Percentiles rank a stretch among this genome's conserved stretches.
These are phyloP conservation scores for Pyrenula aspistea DNA, from an alignment of 495 filamentous ascomycete genomes.

Conservation along the genomic window DNA sequence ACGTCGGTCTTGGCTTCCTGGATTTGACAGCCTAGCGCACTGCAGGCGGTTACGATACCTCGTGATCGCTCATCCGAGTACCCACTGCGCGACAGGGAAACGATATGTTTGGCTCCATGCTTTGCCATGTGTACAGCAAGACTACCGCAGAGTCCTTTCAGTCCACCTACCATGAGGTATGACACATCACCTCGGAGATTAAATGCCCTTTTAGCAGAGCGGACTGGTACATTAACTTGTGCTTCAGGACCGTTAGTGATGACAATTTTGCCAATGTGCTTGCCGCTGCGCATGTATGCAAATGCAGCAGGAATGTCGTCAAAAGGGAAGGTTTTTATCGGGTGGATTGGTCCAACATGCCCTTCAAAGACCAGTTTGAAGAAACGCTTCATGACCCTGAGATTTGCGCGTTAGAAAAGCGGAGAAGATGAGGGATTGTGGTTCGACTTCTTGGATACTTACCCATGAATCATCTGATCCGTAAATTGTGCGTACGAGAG, in stretches of 20 bases:
- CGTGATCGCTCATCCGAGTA: conserved; percentile 1
- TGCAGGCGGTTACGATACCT: not conserved
- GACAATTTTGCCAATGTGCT: conserved; percentile 35
- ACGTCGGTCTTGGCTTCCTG: conserved; percentile 18
- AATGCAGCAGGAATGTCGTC: conserved; percentile 13
- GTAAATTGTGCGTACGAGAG: conserved; percentile 4
- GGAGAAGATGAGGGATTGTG: not conserved
- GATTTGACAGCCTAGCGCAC: conserved; percentile 16
- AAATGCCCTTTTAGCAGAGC: not conserved
- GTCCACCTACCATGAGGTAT: conserved; percentile 26
- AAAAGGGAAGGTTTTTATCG: conserved; percentile 13
- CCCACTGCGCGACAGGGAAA: conserved; percentile 4
- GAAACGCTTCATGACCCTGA: not conserved
- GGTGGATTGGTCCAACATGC: conserved; percentile 23
- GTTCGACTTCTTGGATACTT: no score
- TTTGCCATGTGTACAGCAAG: conserved; percentile 18
- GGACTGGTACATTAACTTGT: conserved; percentile 10
- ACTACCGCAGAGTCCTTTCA: conserved; percentile 21
- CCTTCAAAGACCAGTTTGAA: conserved; percentile 13
- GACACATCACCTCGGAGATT: conserved; percentile 5
- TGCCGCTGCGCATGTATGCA: conserved; percentile 20
- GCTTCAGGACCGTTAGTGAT: conserved; percentile 9
- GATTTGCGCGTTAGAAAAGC: not conserved
- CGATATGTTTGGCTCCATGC: conserved; percentile 15
- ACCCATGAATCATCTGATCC: not conserved